A percentile compares a stretch with the other conserved stretches of the same genome.
phyloP scores from a whole-genome alignment of 139 green algal species.

The Nannochloris sp. region DNA sequence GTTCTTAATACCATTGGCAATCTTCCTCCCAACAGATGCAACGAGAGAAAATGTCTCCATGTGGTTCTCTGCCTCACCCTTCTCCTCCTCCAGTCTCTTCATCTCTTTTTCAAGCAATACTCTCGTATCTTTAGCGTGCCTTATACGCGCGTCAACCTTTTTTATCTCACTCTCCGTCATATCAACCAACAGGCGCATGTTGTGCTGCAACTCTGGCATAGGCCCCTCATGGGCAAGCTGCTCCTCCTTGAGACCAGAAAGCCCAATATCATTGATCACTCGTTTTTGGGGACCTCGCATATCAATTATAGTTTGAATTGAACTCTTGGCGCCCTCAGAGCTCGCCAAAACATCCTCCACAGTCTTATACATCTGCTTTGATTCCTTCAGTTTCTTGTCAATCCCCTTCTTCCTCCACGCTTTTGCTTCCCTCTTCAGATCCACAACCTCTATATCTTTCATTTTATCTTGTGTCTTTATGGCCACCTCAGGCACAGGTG shows the following conservation, averaged over 20 bases:
- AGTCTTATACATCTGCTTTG: constrained; percentile 60
- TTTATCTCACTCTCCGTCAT: constrained; percentile 82
- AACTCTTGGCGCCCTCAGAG: neutral
- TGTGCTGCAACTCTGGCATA: constrained; percentile 97
- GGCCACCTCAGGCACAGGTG: constrained; percentile 6
- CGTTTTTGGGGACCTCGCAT: constrained; percentile 79
- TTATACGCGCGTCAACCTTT: constrained; percentile 1
- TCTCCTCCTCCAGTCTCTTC: neutral
- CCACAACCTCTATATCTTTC: constrained; percentile 5
- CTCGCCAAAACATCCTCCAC: constrained; percentile 70
- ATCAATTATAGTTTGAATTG: constrained; percentile 68
- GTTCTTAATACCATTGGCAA: neutral
- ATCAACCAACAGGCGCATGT: constrained; percentile 88
- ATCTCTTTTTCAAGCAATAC: neutral
- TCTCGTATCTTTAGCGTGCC: constrained; percentile 2
- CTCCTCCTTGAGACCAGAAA: constrained; percentile 56
- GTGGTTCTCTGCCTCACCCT: neutral
- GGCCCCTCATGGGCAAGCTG: constrained; percentile 24
- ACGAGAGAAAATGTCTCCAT: constrained; percentile 4
- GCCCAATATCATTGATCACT: constrained; percentile 83
- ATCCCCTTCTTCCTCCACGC: constrained; percentile 59
- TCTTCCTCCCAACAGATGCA: neutral
- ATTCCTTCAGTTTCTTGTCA: constrained; percentile 7
- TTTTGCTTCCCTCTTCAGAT: neutral
- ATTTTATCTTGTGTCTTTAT: constrained; percentile 2